Base-by-base conservation (phyloP, 2,329 filamentous ascomycete species). In the Metarhizium album region DNA sequence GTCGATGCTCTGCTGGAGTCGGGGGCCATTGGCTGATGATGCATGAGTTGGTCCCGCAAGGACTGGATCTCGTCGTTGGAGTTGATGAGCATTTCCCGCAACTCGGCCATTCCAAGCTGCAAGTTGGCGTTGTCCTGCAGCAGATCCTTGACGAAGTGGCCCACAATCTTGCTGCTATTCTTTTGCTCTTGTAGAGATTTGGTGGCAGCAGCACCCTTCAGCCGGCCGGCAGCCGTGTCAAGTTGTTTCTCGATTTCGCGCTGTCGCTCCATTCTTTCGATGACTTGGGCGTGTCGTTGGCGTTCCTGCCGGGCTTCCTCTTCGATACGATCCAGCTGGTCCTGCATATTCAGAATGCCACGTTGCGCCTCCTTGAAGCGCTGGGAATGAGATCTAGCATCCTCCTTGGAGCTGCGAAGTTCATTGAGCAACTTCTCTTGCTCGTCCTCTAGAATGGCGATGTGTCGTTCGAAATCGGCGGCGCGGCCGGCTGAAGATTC, bases 11-110 rank as follows among this genome's bases (percentile, higher is more conserved):
- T 62, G 52, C 63, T 69, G 49, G 62, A 67, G 22, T 72, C 67
- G 5, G 57, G 59, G 3, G 54, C 31, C 9, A 86, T 60, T 7
- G 88, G 87, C 59, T 93, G 87, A 62, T 95, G 89, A 45, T 82
- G 78, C 54, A 85, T 67, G 24, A 97, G 73, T 64, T 95, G 87
- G 54, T 95, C 87, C 24, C 91, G 78, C 20, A 98, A 70, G 42
- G 79, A 80, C 64, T 95, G 89, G 3, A 97, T 93, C 68, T 98
- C 91, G 60, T 95, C 87, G 61, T 97, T 95, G 3, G 91, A 95
- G 63, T 81, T 90, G 60, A 89, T 79, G 22, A 98, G 75, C 82
- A 98, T 84, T 64, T 95, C 90, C 18, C 90, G 79, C 46, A 98
- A 71, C 70, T 98, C 93, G 48, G 90, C 81, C 53, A 97, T 94